Evolutionary conservation across 2,329 filamentous ascomycete species (phyloP).

Genomic region (Sporothrix sp.): DNA sequence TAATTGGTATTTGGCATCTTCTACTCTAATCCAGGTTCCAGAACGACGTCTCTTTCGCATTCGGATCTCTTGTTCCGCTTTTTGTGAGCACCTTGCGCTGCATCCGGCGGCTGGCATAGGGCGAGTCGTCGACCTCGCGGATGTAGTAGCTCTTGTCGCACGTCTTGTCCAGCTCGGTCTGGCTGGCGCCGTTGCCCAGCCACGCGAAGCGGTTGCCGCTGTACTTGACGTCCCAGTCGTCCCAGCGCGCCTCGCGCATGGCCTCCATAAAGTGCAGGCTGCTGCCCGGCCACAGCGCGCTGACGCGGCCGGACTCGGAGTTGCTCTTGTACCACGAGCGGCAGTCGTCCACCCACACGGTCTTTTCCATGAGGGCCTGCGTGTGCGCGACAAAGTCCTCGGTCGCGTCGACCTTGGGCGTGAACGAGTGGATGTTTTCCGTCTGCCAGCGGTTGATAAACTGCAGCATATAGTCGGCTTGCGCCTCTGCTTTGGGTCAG

Average conservation of each 20-base stretch:
- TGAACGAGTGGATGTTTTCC: constrained; percentile 32
- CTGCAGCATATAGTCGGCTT: constrained; percentile 35
- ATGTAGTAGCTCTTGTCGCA: constrained; percentile 25
- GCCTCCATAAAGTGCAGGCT: not conserved
- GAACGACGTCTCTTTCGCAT: too few species aligned
- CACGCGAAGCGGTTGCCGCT: constrained; percentile 17
- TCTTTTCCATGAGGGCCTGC: constrained; percentile 24
- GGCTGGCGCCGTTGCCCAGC: constrained; percentile 31
- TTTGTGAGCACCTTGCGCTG: too few species aligned
- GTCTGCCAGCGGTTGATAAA: constrained; percentile 42
- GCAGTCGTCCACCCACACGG: constrained; percentile 22
- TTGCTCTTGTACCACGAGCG: constrained; percentile 10
- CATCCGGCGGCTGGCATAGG: constrained; percentile 17
- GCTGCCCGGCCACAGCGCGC: constrained; percentile 6
- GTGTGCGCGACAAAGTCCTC: constrained; percentile 3
- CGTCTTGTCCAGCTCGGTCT: constrained; percentile 31
- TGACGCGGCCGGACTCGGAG: not conserved
- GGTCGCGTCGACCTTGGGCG: constrained; percentile 1
- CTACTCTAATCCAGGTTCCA: too few species aligned
- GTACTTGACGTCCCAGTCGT: constrained; percentile 14
- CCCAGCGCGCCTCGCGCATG: constrained; percentile 8
- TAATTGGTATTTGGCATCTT: too few species aligned
- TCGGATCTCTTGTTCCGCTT: too few species aligned
- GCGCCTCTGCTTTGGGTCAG: too few species aligned
- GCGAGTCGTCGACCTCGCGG: constrained; percentile 14